A percentile compares a stretch with the other conserved stretches of the same genome.
phyloP scores from a whole-genome alignment of 176 grass and related monocot species.

The Musa itinerans region DNA sequence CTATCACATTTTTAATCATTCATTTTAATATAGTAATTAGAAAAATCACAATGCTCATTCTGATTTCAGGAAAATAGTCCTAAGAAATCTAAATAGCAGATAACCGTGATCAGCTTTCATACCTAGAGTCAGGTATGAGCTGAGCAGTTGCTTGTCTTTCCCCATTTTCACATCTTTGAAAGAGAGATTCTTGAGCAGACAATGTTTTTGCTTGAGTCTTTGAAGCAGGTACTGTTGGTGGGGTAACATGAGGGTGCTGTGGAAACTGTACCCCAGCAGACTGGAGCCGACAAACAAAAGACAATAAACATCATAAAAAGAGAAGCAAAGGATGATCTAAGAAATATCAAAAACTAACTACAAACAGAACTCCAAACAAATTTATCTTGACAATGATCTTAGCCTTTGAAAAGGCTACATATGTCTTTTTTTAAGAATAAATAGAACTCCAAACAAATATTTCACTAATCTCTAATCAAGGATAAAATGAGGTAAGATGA shows the following conservation, averaged over 20 bases:
- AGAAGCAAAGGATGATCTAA: background rate
- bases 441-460: too few relatives aligned
- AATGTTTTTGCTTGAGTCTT: conserved; percentile 31
- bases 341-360: background rate
- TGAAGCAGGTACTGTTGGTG: conserved; percentile 36
- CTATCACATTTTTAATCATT: too few relatives aligned
- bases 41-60: background rate
- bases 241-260: conserved; percentile 39
- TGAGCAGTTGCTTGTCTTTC: conserved; percentile 39
- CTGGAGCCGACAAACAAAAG: conserved; percentile 27
- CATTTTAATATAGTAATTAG: too few relatives aligned
- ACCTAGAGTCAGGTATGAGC: conserved; percentile 57
- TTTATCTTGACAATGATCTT: too few relatives aligned
- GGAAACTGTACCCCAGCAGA: conserved; percentile 69
- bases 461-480: too few relatives aligned
- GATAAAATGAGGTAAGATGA: too few relatives aligned
- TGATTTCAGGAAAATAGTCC: background rate
- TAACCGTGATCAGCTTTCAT: background rate
- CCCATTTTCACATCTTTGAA: conserved; percentile 28
- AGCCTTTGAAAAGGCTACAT: too few relatives aligned
- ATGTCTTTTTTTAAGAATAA: too few relatives aligned
- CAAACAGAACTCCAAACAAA: too few relatives aligned
- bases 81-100: background rate
- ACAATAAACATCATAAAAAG: background rate
- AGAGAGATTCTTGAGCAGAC: conserved; percentile 27